Conservation (phyloP, 2,329 filamentous ascomycete species). For the Pestalotiopsis fici region DNA sequence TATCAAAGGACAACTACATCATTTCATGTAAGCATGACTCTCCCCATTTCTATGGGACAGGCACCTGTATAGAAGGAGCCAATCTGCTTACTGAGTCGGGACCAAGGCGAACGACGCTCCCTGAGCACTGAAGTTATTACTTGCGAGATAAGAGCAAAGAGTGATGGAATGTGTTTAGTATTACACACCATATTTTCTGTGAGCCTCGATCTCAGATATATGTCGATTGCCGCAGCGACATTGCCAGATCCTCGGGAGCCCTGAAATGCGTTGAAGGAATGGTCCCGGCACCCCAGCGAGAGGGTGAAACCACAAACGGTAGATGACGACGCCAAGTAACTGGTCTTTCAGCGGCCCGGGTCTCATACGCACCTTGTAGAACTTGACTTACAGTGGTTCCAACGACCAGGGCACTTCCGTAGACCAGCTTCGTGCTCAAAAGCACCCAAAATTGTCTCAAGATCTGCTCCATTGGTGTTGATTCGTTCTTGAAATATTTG, state of each 20-base stretch:
- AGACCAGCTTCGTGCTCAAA: neutral
- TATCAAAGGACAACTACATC: slow-evolving; percentile 8
- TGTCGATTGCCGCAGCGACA: slow-evolving; percentile 4
- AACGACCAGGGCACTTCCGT: neutral
- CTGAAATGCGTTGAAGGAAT: slow-evolving; percentile 7
- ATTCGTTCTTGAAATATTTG: neutral
- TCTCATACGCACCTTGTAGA: neutral
- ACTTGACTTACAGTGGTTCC: neutral
- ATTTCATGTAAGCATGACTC: neutral
- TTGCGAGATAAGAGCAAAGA: neutral
- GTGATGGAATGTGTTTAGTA: neutral
- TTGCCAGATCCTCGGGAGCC: slow-evolving; percentile 7
- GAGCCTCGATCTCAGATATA: neutral
- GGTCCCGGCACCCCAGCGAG: slow-evolving; percentile 3
- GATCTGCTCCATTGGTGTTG: neutral
- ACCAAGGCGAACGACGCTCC: neutral
- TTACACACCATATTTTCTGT: slow-evolving; percentile 3
- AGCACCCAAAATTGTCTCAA: neutral
- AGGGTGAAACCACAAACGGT: slow-evolving; percentile 7
- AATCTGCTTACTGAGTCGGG: neutral
- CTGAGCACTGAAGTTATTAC: neutral
- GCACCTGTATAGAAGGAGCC: neutral
- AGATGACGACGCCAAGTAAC: neutral
- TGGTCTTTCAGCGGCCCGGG: neutral
- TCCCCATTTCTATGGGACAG: neutral